phyloP scores from a whole-genome alignment of 305 asterid genomes.

The Fraxinus angustifolia region DNA sequence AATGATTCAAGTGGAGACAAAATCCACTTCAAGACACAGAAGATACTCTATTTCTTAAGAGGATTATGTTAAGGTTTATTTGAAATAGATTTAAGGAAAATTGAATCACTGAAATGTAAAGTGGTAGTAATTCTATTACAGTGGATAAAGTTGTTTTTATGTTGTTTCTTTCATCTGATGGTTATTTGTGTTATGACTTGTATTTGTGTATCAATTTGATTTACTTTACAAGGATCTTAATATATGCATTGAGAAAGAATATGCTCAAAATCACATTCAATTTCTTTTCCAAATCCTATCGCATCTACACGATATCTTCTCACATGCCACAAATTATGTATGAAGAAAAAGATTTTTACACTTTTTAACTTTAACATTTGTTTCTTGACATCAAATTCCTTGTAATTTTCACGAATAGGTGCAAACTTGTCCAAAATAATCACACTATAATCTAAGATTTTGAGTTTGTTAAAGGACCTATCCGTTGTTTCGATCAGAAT shows the following conservation, averaged over 20 bases:
- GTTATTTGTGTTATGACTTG: slow-evolving; percentile 18
- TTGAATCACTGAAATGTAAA: slow-evolving; percentile 38
- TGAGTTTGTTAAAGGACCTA: not conserved
- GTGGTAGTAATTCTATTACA: slow-evolving; percentile 23
- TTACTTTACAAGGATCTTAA: slow-evolving; percentile 11
- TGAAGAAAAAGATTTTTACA: not conserved
- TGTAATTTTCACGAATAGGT: not conserved
- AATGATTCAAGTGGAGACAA: slow-evolving; percentile 49
- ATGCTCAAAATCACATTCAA: not conserved
- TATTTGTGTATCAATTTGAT: slow-evolving; percentile 20
- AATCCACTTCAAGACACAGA: slow-evolving; percentile 54
- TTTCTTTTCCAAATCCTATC: not conserved
- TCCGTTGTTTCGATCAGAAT: not conserved
- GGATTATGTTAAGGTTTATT: not conserved
- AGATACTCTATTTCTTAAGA: slow-evolving; percentile 73
- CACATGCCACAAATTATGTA: not conserved
- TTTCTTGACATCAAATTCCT: not conserved
- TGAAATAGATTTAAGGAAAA: slow-evolving; percentile 2
- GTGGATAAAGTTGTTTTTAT: slow-evolving; percentile 16
- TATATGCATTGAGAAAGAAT: not conserved
- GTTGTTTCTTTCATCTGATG: slow-evolving; percentile 7
- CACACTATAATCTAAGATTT: not conserved
- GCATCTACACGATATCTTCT: not conserved
- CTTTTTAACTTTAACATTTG: not conserved
- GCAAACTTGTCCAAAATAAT: not conserved